These are phyloP conservation scores for Dioscorea dumetorum DNA, from an alignment of 106 monocot species.

Conservation along the genomic window DNA sequence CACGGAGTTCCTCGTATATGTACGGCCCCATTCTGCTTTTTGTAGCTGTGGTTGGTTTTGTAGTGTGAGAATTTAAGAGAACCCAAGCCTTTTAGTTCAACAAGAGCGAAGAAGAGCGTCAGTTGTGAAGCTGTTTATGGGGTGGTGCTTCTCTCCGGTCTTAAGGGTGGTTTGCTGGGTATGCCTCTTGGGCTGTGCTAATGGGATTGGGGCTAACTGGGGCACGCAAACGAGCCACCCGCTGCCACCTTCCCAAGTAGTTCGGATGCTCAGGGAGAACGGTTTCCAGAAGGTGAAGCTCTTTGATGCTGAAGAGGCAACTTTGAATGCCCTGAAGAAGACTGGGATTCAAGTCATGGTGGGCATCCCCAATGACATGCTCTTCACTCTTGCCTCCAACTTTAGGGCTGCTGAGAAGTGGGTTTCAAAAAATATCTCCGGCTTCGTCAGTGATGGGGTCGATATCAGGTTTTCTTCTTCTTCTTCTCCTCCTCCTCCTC, in stretches of 20 bases:
- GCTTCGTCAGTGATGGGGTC: slow-evolving; percentile 51
- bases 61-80: too few species aligned
- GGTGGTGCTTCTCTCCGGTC: slow-evolving; percentile 10
- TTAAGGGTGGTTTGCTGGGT: slow-evolving; percentile 15
- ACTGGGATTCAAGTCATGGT: slow-evolving; percentile 76
- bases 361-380: slow-evolving; percentile 79
- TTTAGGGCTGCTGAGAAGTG: slow-evolving; percentile 45
- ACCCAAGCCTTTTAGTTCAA: too few species aligned
- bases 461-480: slow-evolving; percentile 41
- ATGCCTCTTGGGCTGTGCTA: slow-evolving; percentile 13
- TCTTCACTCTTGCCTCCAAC: slow-evolving; percentile 31
- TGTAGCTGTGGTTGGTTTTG: too few species aligned
- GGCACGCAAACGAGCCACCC: slow-evolving; percentile 78
- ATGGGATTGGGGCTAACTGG: slow-evolving; percentile 72
- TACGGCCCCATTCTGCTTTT: too few species aligned
- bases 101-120: too few species aligned
- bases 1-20: too few species aligned
- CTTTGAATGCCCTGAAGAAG: slow-evolving; percentile 38
- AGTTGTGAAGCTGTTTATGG: not conserved
- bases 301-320: slow-evolving; percentile 59
- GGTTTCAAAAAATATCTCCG: slow-evolving; percentile 70
- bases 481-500: not conserved
- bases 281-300: slow-evolving; percentile 71
- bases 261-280: slow-evolving; percentile 65
- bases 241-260: slow-evolving; percentile 42